Base-by-base conservation (phyloP, 345 rosid genomes). In the Arabis alpina region DNA sequence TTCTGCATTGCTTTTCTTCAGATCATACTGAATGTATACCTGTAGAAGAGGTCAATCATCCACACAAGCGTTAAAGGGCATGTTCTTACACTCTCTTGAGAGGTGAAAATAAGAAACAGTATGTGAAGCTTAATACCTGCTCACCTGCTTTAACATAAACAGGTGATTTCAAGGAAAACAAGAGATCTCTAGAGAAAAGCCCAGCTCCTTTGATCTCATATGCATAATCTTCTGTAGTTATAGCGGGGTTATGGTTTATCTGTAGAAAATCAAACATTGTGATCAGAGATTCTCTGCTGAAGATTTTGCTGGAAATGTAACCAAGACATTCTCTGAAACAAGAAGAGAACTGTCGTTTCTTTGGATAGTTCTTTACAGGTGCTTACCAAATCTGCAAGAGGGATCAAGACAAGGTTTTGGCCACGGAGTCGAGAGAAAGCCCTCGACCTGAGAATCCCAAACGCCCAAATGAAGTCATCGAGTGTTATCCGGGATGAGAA, bases 161-260 rank as follows among this genome's bases (percentile, higher is more conserved):
- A 12, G 98, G 96, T 11, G 94, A 70, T 42, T 94, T 80, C 77
- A 91, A 79, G 59, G 98, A 91, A 82, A 93, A 93, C 42, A 86
- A 71, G 79, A 88, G 87, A 61, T 93, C 96, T 76, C 88, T 82
- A 28, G 98, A 91, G 81, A 93, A 93, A 63, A 91, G 78, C 23
- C 97, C 96, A 55, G 83, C 94, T 72, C 96, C 98, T 89, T 91
- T 93, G 71, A 93, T 93, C 84, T 93, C 98, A 61, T 84, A 93
- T 49, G 92, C 90, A 74, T 81, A 75, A 66, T 93, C 96, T 84
- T 89, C 94, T 10, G 87, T 79, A 6, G 80, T 82, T 72, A 93
- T 85, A 51, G 74, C 80, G 10, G 96, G 84, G 75, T 83, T 83
- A 56, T 93, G 97, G 79, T 93, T 93, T 80, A 93, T 82, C 98